Percentiles rank a stretch among this genome's conserved stretches.
These are phyloP conservation scores for Syzygium oleosum DNA, from an alignment of 345 rosid genomes.

Conservation along the genomic window DNA sequence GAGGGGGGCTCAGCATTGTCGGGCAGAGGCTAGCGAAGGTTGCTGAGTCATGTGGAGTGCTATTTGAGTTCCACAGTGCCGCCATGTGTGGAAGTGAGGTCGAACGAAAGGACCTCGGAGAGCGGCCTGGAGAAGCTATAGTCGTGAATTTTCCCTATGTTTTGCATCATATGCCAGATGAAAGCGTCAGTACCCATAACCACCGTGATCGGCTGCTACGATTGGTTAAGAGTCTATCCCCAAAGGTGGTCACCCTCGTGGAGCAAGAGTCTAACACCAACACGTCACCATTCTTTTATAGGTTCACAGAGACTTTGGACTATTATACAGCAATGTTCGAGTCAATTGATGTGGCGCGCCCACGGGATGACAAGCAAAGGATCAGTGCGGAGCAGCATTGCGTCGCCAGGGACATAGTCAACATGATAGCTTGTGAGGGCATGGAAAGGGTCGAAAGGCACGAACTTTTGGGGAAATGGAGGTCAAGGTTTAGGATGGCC, in stretches of 20 bases:
- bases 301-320: conserved; percentile 8
- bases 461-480: conserved; percentile 38
- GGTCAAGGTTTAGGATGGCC: conserved; percentile 9
- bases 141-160: conserved; percentile 81
- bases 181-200: conserved; percentile 71
- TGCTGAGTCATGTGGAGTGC: conserved; percentile 50
- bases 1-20: conserved; percentile 74
- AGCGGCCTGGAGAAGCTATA: conserved; percentile 70
- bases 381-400: conserved; percentile 47
- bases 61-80: conserved; percentile 72
- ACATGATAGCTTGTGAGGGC: conserved; percentile 41
- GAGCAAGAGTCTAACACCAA: conserved; percentile 17
- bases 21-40: conserved; percentile 41
- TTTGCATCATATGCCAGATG: conserved; percentile 98
- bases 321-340: conserved; percentile 14
- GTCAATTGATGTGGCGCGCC: conserved; percentile 3
- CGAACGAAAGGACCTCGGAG: conserved; percentile 38
- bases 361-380: conserved; percentile 23
- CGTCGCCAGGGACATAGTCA: conserved; percentile 43
- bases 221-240: conserved; percentile 72
- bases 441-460: conserved; percentile 41
- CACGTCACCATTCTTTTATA: conserved; percentile 2
- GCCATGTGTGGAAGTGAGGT: conserved; percentile 70
- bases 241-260: conserved; percentile 13
- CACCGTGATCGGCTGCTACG: conserved; percentile 77